Percentiles rank a stretch among this genome's conserved stretches.
These are phyloP conservation scores for Syzygium grande DNA, from an alignment of 345 rosid species.

Conservation along the genomic window DNA sequence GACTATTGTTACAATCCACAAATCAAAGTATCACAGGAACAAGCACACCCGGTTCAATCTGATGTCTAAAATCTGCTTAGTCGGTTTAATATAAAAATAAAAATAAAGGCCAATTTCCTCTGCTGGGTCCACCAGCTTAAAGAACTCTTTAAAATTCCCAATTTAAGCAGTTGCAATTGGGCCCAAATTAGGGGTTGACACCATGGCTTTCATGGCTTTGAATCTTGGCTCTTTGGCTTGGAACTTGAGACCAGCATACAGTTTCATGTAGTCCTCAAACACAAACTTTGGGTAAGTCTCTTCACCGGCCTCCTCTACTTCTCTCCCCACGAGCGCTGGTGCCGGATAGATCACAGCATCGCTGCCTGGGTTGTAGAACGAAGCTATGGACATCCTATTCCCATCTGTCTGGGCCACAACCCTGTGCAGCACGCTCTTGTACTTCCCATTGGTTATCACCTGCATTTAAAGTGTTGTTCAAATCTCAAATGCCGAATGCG, in stretches of 20 bases:
- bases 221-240: constrained; percentile 86
- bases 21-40: not conserved
- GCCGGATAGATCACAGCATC: constrained; percentile 81
- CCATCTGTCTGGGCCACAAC: constrained; percentile 72
- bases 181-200: constrained; percentile 7
- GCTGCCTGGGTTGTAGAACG: constrained; percentile 88
- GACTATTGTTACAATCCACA: not conserved
- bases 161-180: constrained; percentile 30
- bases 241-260: constrained; percentile 62
- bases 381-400: constrained; percentile 75
- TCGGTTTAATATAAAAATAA: not conserved
- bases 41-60: not conserved
- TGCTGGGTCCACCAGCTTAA: not conserved
- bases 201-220: constrained; percentile 70
- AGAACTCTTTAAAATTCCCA: not conserved
- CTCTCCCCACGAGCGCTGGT: constrained; percentile 45
- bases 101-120: not conserved
- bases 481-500: not conserved
- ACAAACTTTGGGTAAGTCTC: constrained; percentile 60
- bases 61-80: not conserved
- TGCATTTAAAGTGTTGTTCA: not conserved
- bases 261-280: constrained; percentile 86
- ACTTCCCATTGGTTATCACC: constrained; percentile 91
- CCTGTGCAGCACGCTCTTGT: constrained; percentile 86
- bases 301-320: constrained; percentile 15